Percentiles rank a stretch among this genome's conserved stretches.
phyloP scores from a whole-genome alignment of 2,329 filamentous ascomycete genomes.

The Fusarium pilosicola region DNA sequence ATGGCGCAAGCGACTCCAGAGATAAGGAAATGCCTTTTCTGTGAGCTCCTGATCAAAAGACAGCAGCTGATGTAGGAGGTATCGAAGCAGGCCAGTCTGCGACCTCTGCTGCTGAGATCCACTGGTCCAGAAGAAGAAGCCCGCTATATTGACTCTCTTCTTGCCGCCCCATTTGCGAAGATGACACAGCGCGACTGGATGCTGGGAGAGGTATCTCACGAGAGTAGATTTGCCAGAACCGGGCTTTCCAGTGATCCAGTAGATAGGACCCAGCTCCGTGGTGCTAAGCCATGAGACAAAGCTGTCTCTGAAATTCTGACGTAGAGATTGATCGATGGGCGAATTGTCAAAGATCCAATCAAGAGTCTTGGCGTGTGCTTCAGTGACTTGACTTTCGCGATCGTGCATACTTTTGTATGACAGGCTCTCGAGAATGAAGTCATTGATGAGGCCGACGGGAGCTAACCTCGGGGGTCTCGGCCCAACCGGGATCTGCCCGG shows the following conservation, averaged over 20 bases:
- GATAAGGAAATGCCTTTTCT: background rate
- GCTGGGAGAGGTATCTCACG: constrained; percentile 51
- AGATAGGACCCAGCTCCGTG: background rate
- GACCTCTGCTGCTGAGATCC: constrained; percentile 52
- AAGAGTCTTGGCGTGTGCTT: constrained; percentile 48
- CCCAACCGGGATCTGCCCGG: background rate
- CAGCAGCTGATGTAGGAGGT: constrained; percentile 51
- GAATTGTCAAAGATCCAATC: constrained; percentile 50
- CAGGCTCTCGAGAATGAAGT: constrained; percentile 47
- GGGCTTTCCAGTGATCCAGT: constrained; percentile 35
- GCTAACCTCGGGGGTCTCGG: constrained; percentile 2
- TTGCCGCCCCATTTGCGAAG: constrained; percentile 43
- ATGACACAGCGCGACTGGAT: constrained; percentile 20
- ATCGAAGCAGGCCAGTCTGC: constrained; percentile 50
- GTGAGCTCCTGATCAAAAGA: background rate
- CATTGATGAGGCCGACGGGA: constrained; percentile 40
- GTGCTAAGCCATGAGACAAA: background rate
- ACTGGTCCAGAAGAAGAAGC: constrained; percentile 59
- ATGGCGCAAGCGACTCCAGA: background rate
- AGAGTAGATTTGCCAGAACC: constrained; percentile 60
- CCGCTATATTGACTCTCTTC: constrained; percentile 46
- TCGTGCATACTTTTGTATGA: constrained; percentile 48
- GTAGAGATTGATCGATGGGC: background rate
- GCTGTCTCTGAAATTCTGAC: background rate
- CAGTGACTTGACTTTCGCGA: constrained; percentile 45